These are phyloP conservation scores for Cytospora chrysosperma DNA, from an alignment of 2,329 filamentous ascomycete species.

Conservation along the genomic window DNA sequence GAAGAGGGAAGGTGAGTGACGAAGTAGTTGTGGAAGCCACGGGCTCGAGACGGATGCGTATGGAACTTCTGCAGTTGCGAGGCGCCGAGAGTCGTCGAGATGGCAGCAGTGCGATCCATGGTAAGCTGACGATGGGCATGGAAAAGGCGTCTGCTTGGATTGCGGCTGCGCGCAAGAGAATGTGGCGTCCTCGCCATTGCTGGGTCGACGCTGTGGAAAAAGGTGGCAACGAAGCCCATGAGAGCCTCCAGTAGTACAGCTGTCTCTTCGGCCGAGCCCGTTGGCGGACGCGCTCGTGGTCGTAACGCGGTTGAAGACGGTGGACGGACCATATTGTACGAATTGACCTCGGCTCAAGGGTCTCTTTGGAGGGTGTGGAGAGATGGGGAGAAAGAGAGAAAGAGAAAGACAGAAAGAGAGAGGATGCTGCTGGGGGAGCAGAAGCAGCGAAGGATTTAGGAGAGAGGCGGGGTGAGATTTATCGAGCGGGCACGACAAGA, in stretches of 20 bases:
- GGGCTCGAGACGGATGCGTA: constrained; percentile 27
- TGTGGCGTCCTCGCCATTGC: constrained; percentile 7
- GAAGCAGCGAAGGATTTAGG: neutral
- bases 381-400: too few relatives aligned
- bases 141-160: constrained; percentile 10
- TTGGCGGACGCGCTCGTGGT: constrained; percentile 4
- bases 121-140: constrained; percentile 15
- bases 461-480: neutral
- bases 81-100: neutral
- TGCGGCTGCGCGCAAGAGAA: constrained; percentile 4
- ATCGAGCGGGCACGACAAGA: constrained; percentile 1
- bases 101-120: neutral
- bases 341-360: neutral
- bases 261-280: constrained; percentile 5
- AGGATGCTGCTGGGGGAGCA: neutral
- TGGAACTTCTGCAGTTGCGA: constrained; percentile 2
- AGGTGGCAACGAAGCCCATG: constrained; percentile 31
- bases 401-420: too few relatives aligned
- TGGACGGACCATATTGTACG: constrained; percentile 9
- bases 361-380: constrained; percentile 2
- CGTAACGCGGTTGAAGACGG: constrained; percentile 3
- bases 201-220: constrained; percentile 26
- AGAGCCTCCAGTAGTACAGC: constrained; percentile 29
- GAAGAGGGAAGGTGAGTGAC: constrained; percentile 93
- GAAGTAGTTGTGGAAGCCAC: constrained; percentile 90